phyloP scores from a whole-genome alignment of 1,284 basidiomycete genomes.

The Naganishia sp. region DNA sequence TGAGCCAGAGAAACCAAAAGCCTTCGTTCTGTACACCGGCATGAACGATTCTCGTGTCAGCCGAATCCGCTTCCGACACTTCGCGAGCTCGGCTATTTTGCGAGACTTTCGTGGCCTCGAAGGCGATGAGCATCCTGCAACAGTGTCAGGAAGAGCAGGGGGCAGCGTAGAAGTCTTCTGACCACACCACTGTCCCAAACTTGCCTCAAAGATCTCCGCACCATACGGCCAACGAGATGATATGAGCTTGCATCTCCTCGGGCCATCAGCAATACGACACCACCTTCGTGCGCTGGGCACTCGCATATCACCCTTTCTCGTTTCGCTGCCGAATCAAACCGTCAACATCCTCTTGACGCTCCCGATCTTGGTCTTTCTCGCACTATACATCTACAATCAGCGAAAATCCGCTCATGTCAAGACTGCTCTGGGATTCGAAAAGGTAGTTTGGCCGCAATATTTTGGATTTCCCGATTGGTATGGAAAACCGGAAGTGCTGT shows the following conservation, averaged over 20 bases:
- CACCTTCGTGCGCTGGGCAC: background rate
- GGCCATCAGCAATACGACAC: slow-evolving; percentile 15
- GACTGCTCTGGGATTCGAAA: slow-evolving; percentile 7
- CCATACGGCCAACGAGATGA: background rate
- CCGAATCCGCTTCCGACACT: background rate
- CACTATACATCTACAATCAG: slow-evolving; percentile 13
- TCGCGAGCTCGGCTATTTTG: slow-evolving; percentile 5
- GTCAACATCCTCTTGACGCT: slow-evolving; percentile 8
- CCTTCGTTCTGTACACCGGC: too few species aligned
- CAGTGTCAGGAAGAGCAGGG: too few species aligned
- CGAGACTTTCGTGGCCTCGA: background rate
- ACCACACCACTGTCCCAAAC: too few species aligned
- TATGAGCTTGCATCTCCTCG: slow-evolving; percentile 9
- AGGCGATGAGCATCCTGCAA: too few species aligned
- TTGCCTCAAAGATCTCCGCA: too few species aligned
- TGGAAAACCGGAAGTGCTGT: slow-evolving; percentile 2
- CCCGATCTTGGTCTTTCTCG: slow-evolving; percentile 4
- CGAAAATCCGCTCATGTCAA: background rate
- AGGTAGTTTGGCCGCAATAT: slow-evolving; percentile 11
- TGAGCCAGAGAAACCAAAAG: too few species aligned
- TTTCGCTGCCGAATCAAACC: slow-evolving; percentile 1
- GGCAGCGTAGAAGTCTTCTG: too few species aligned
- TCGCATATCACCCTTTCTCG: background rate
- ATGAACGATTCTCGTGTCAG: background rate
- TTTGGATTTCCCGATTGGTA: slow-evolving; percentile 24